Percentiles rank a stretch among this genome's conserved stretches.
phyloP scores from a whole-genome alignment of 2,329 filamentous ascomycete genomes.

The Parascedosporium putredinis region DNA sequence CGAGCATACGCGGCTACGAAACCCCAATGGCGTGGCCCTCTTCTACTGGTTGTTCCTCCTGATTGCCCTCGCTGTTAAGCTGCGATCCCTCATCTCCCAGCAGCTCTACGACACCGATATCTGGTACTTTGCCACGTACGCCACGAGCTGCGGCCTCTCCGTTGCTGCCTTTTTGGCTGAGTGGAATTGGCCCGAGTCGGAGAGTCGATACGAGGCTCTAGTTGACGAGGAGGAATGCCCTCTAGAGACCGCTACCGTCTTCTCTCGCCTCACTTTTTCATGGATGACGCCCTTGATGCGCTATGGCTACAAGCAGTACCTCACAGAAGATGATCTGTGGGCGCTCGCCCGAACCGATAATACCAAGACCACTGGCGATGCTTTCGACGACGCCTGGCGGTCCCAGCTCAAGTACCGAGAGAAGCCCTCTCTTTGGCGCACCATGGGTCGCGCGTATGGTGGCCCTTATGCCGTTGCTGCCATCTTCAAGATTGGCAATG shows the following conservation, averaged over 20 bases:
- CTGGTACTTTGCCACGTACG: conserved; percentile 70
- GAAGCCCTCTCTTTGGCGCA: conserved; percentile 70
- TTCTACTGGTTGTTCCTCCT: conserved; percentile 89
- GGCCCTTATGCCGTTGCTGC: conserved; percentile 72
- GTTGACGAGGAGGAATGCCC: conserved; percentile 55
- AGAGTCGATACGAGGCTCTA: conserved; percentile 46
- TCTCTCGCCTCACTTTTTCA: conserved; percentile 85
- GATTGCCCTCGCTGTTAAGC: conserved; percentile 68
- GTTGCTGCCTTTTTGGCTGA: conserved; percentile 65
- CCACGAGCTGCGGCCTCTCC: conserved; percentile 59
- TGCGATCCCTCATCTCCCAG: conserved; percentile 76
- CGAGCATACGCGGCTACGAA: conserved; percentile 72
- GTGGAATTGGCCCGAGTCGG: conserved; percentile 70
- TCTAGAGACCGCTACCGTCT: conserved; percentile 85
- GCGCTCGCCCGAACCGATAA: conserved; percentile 72
- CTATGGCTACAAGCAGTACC: conserved; percentile 79
- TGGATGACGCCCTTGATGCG: conserved; percentile 99
- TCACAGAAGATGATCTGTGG: conserved; percentile 95
- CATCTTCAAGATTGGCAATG: conserved; percentile 81
- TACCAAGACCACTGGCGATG: conserved; percentile 59
- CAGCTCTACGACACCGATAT: conserved; percentile 55
- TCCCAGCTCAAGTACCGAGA: conserved; percentile 56
- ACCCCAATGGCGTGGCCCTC: conserved; percentile 78
- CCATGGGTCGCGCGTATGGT: conserved; percentile 74
- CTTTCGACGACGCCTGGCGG: conserved; percentile 68